These are phyloP conservation scores for Rhodotorula taiwanensis DNA, from an alignment of 768 basidiomycete genomes.

Conservation along the genomic window DNA sequence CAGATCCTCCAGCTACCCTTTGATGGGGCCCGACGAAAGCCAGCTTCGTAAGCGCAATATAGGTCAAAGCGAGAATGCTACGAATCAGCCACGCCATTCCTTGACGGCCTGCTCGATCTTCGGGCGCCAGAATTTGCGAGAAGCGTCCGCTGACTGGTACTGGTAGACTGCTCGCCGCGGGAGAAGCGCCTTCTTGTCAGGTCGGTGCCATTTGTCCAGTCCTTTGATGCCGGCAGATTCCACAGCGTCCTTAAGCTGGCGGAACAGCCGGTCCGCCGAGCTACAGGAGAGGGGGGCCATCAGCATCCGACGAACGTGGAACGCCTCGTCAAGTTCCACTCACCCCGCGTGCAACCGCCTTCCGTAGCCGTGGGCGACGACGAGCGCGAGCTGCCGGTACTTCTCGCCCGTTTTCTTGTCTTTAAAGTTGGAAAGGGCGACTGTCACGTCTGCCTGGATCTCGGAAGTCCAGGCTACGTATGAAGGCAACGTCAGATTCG, in stretches of 20 bases:
- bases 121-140: slow-evolving; percentile 23
- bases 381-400: slow-evolving; percentile 27
- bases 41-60: too few species aligned
- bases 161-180: slow-evolving; percentile 22
- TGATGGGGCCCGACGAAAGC: too few species aligned
- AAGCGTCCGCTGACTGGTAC: neutral
- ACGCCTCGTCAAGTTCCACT: too few species aligned
- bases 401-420: slow-evolving; percentile 18
- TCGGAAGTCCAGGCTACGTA: slow-evolving; percentile 31
- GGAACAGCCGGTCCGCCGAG: slow-evolving; percentile 22
- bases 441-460: slow-evolving; percentile 31
- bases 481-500: neutral
- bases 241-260: slow-evolving; percentile 13
- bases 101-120: slow-evolving; percentile 9
- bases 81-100: slow-evolving; percentile 13
- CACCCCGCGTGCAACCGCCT: slow-evolving; percentile 17
- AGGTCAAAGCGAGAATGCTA: too few species aligned
- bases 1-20: too few species aligned
- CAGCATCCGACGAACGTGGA: too few species aligned
- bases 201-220: slow-evolving; percentile 28
- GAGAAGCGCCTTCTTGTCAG: slow-evolving; percentile 25
- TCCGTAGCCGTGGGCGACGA: slow-evolving; percentile 34
- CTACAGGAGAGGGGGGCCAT: neutral
- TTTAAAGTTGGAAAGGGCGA: slow-evolving; percentile 27
- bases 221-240: slow-evolving; percentile 5